Conservation (phyloP, 108 stramenopile species). For the Cylindrotheca closterium region DNA sequence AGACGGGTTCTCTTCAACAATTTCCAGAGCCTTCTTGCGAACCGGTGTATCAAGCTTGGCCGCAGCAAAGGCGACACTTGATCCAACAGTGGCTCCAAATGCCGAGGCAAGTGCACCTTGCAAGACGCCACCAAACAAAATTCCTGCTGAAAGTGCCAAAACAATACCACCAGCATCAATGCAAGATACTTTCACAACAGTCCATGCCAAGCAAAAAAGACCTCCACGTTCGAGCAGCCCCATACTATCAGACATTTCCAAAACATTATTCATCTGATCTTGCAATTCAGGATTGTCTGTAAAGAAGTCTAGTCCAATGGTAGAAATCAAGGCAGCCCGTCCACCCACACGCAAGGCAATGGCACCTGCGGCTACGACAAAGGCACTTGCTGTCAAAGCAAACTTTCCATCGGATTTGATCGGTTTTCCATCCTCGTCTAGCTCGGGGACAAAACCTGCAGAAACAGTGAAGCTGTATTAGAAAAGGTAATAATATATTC, state of each 20-base stretch:
- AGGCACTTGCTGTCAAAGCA: constrained; percentile 76
- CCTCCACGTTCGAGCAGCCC: constrained; percentile 46
- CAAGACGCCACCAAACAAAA: constrained; percentile 90
- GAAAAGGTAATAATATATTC: too few species aligned
- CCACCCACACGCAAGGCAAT: constrained; percentile 85
- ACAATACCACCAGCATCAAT: constrained; percentile 83
- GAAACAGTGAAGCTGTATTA: too few species aligned
- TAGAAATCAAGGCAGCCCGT: constrained; percentile 77
- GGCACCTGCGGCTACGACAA: constrained; percentile 84
- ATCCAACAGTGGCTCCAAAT: constrained; percentile 80
- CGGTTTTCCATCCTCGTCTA: constrained; percentile 62
- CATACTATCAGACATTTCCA: constrained; percentile 55
- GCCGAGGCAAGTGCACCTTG: constrained; percentile 83
- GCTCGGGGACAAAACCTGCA: constrained; percentile 49
- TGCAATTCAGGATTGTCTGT: constrained; percentile 82
- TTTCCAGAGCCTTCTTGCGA: constrained; percentile 70
- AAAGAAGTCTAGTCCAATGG: constrained; percentile 84
- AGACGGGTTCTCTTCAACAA: constrained; percentile 76
- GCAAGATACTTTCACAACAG: constrained; percentile 75
- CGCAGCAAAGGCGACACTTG: constrained; percentile 76
- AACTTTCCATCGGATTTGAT: constrained; percentile 63
- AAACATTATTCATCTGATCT: constrained; percentile 61
- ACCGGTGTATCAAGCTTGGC: constrained; percentile 78
- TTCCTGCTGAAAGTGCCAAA: constrained; percentile 81
- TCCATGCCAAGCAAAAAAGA: constrained; percentile 73